These are phyloP conservation scores for Globisporangium recalcitrans DNA, from an alignment of 352 stramenopile species.

Conservation along the genomic window DNA sequence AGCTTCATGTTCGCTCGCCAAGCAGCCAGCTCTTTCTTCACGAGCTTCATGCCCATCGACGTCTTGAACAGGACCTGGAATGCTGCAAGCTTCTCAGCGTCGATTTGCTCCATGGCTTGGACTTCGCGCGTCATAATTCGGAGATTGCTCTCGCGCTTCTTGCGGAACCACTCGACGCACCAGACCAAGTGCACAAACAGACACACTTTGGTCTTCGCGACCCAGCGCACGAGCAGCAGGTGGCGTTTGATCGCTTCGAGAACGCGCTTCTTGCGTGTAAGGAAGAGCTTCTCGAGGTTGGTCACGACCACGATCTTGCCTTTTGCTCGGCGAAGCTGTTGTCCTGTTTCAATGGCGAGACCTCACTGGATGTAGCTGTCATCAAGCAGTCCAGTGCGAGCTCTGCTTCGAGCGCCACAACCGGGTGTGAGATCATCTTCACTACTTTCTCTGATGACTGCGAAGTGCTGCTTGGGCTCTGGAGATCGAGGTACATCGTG, in stretches of 20 bases:
- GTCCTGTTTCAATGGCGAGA: neutral
- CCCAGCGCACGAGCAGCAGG: slow-evolving; percentile 26
- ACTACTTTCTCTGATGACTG: neutral
- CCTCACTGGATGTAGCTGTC: neutral
- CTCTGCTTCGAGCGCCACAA: slow-evolving; percentile 3
- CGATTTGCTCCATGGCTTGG: slow-evolving; percentile 19
- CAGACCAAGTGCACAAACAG: slow-evolving; percentile 39
- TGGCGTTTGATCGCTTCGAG: slow-evolving; percentile 15
- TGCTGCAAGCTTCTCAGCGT: slow-evolving; percentile 21
- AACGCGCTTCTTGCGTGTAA: slow-evolving; percentile 10
- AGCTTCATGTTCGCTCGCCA: slow-evolving; percentile 22
- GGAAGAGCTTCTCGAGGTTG: slow-evolving; percentile 16
- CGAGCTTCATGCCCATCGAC: slow-evolving; percentile 22
- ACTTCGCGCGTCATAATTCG: slow-evolving; percentile 22
- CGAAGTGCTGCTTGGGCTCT: neutral
- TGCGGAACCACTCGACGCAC: slow-evolving; percentile 29
- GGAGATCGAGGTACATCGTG: neutral
- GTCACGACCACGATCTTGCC: slow-evolving; percentile 18
- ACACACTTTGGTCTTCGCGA: slow-evolving; percentile 38
- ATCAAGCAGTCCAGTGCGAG: neutral
- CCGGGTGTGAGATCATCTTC: neutral
- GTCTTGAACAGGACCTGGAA: slow-evolving; percentile 30
- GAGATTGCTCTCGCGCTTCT: slow-evolving; percentile 28
- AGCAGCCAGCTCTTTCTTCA: slow-evolving; percentile 31
- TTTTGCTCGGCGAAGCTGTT: neutral